These are phyloP conservation scores for Saprolegnia parasitica DNA, from an alignment of 352 stramenopile species.

Conservation along the genomic window DNA sequence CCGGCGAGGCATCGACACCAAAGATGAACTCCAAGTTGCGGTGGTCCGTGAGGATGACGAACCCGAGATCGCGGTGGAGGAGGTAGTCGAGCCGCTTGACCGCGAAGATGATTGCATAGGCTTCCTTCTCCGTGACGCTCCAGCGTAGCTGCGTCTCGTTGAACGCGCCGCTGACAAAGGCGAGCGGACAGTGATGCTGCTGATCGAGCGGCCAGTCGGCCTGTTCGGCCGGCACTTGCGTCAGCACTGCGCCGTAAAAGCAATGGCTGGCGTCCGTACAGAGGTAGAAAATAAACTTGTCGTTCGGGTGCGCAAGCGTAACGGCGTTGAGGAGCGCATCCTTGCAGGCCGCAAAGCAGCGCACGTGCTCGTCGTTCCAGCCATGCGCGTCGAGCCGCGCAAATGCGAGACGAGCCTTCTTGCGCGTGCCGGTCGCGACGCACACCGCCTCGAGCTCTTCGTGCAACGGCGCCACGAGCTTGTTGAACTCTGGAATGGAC, in stretches of 20 bases:
- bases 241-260: constrained; percentile 31
- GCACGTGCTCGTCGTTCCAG: constrained; percentile 25
- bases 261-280: constrained; percentile 33
- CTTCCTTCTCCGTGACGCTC: no score
- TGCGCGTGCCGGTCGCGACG: constrained; percentile 9
- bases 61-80: no score
- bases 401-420: constrained; percentile 29
- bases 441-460: constrained; percentile 21
- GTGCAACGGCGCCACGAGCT: constrained; percentile 29
- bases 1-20: neutral
- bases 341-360: constrained; percentile 24
- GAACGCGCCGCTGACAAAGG: constrained; percentile 32
- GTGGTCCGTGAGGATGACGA: neutral
- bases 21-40: constrained; percentile 35
- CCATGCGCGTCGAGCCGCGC: constrained; percentile 18
- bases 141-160: neutral
- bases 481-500: constrained; percentile 34
- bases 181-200: constrained; percentile 32
- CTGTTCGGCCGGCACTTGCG: constrained; percentile 25
- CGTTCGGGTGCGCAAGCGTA: constrained; percentile 30
- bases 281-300: constrained; percentile 26
- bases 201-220: constrained; percentile 14
- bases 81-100: no score
- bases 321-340: constrained; percentile 28
- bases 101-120: no score